These are phyloP conservation scores for Coniophora puteana DNA, from an alignment of 1,284 basidiomycete species.

Conservation along the genomic window DNA sequence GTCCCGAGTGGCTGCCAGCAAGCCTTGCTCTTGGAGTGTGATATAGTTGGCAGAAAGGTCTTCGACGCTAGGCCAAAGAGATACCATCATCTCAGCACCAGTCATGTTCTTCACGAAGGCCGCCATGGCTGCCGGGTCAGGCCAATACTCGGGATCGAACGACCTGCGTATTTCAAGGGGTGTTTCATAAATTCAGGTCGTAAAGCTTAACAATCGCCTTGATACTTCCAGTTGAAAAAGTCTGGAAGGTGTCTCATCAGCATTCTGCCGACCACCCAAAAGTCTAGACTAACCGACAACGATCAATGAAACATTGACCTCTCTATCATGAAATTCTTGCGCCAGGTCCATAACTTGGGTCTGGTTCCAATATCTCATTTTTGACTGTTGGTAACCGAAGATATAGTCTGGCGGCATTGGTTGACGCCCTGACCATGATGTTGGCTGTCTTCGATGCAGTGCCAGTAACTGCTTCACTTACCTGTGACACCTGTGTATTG, in stretches of 20 bases:
- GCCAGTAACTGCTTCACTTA: constrained; percentile 6
- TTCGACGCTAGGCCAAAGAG: constrained; percentile 40
- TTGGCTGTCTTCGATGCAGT: no score
- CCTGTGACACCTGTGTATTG: constrained; percentile 39
- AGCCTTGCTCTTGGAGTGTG: constrained; percentile 29
- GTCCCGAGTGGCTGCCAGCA: constrained; percentile 36
- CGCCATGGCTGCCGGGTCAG: constrained; percentile 35
- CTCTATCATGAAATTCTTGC: constrained; percentile 36
- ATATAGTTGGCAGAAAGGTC: constrained; percentile 38
- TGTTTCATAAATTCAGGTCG: no score
- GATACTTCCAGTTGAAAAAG: constrained; percentile 40
- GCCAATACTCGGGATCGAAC: constrained; percentile 34
- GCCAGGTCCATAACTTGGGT: constrained; percentile 34
- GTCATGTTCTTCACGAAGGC: constrained; percentile 35
- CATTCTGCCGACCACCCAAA: no score
- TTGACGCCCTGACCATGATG: constrained; percentile 33
- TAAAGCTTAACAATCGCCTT: constrained; percentile 42
- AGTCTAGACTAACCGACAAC: constrained; percentile 36
- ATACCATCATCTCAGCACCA: constrained; percentile 42
- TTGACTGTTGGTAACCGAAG: constrained; percentile 39
- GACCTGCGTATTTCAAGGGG: no score
- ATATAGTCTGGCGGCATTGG: constrained; percentile 36
- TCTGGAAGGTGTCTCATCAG: constrained; percentile 22
- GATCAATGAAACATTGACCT: constrained; percentile 38
- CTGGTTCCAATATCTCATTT: constrained; percentile 38